Evolutionary conservation across 345 rosid species (phyloP), one percentile per base, ranked within the genome.

Genomic region (Aegle marmelos): DNA sequence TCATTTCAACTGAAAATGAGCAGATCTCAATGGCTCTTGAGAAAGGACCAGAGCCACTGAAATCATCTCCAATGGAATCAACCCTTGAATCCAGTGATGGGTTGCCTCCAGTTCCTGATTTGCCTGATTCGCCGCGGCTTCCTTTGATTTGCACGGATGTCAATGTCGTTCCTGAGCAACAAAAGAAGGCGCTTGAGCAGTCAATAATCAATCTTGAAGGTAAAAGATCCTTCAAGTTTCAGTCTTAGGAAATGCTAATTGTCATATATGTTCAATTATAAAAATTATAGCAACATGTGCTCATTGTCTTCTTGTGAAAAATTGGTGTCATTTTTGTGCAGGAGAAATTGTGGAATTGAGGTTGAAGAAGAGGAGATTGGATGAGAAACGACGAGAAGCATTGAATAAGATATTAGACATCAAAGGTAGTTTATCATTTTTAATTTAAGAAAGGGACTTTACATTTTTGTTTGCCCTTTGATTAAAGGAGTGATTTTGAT

Each of bases 111-210:
- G 68, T 78, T 75, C 76, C 83, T 74, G 89, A 87, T 73, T 81
- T 79, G 79, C 53, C 83, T 60, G 92, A 85, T 73, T 86, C 91
- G 50, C 83, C 88, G 7, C 73, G 72, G 39, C 78, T 66, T 53
- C 73, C 88, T 48, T 63, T 85, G 62, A 78, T 85, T 68, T 91
- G 68, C 81, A 89, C 93, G 2, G 94, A 93, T 79, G 95, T 92
- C 36, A 87, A 74, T 75, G 91, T 93, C 66, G 89, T 93, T 76
- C 95, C 98, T 58, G 98, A 95, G 85, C 94, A 90, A 13, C 90
- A 89, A 84, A 89, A 81, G 76, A 79, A 76, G 54, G 87, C 89
- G 88, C 95, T 91, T 66, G 90, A 86, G 86, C 83, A 81, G 76
- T 87, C 89, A 33, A 85, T 90, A 65, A 25, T 77, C 36, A 87